Percentiles rank a stretch among this genome's conserved stretches.
Evolutionary conservation across 192 early-diverging fungal genomes (phyloP).

Genomic region (Haplosporangium gracile): DNA sequence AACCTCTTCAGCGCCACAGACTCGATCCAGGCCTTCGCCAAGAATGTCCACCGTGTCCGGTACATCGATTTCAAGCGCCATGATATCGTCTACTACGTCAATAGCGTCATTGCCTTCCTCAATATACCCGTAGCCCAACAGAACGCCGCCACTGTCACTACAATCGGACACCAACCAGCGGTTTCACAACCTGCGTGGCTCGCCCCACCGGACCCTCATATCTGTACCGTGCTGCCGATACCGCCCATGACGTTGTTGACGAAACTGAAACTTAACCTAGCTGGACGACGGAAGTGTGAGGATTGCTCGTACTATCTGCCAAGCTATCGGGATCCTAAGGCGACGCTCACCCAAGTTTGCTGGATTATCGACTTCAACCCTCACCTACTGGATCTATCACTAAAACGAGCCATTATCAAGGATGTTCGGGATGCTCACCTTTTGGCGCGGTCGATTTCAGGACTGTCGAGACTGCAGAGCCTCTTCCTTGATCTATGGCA

Average conservation of each 20-base stretch:
- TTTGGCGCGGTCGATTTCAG: neutral
- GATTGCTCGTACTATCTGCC: neutral
- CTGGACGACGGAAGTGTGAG: neutral
- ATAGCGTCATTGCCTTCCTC: neutral
- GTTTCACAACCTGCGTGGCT: neutral
- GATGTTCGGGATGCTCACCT: neutral
- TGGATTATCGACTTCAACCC: neutral
- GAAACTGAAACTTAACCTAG: neutral
- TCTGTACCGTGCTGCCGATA: neutral
- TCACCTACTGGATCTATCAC: neutral
- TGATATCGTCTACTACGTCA: neutral
- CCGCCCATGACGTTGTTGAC: neutral
- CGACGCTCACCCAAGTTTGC: neutral
- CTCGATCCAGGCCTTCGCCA: neutral
- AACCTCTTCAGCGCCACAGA: neutral
- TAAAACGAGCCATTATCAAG: neutral
- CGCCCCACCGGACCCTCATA: neutral
- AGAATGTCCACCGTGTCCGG: neutral
- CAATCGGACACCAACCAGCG: neutral
- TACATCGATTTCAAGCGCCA: neutral
- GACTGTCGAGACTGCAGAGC: neutral
- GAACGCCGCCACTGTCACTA: neutral
- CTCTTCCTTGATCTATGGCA: neutral
- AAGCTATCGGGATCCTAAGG: neutral
- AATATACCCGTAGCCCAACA: neutral